A percentile compares a stretch with the other conserved stretches of the same genome.
phyloP scores from a whole-genome alignment of 768 basidiomycete genomes.

The Tylopilus balloui region DNA sequence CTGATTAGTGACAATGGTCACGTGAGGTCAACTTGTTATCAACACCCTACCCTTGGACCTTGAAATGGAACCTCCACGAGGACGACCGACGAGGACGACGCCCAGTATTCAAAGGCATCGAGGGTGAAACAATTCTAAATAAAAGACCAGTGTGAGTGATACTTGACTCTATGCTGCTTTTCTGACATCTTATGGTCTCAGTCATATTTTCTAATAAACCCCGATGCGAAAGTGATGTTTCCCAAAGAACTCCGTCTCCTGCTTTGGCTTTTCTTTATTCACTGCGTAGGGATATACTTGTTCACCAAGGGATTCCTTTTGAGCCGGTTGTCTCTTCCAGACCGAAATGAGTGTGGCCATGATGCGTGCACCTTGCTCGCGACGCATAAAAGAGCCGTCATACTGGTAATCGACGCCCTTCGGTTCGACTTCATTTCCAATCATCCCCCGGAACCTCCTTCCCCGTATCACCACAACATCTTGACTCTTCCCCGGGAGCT shows the following conservation, averaged over 20 bases:
- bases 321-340: conserved; percentile 46
- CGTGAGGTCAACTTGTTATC: conserved; percentile 1
- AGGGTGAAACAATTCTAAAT: neutral
- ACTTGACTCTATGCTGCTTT: neutral
- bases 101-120: neutral
- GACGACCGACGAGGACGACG: neutral
- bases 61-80: too few relatives aligned
- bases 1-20: neutral
- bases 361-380: conserved; percentile 36
- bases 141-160: neutral
- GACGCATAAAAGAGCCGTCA: conserved; percentile 74
- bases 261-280: conserved; percentile 60
- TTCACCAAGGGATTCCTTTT: conserved; percentile 93
- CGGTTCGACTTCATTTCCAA: conserved; percentile 91
- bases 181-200: neutral
- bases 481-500: conserved; percentile 76
- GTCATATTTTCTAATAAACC: neutral
- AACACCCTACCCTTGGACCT: too few relatives aligned
- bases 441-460: conserved; percentile 49
- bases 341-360: conserved; percentile 51
- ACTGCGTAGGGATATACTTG: conserved; percentile 77
- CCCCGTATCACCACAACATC: conserved; percentile 75
- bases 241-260: conserved; percentile 31
- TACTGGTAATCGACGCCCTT: conserved; percentile 88
- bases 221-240: conserved; percentile 20